phyloP scores from a whole-genome alignment of 164 flowering plant species.

The Tetracentron sinense region DNA sequence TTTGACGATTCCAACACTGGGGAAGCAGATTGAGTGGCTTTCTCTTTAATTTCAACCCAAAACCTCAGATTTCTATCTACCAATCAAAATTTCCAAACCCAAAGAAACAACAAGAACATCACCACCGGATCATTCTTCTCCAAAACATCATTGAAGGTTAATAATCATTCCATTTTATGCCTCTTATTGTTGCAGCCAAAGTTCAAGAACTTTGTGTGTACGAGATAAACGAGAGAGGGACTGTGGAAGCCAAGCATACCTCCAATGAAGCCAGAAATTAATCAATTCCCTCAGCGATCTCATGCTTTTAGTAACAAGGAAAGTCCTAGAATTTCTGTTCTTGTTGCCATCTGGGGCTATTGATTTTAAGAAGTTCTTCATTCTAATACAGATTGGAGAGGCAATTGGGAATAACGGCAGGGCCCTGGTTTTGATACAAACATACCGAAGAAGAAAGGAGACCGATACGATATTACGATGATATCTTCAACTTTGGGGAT shows the following conservation, averaged over 20 bases:
- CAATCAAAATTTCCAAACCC: conserved; percentile 11
- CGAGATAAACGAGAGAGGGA: conserved; percentile 72
- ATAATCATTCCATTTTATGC: neutral
- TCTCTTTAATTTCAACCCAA: conserved; percentile 6
- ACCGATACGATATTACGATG: conserved; percentile 69
- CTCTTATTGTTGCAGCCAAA: too few relatives aligned
- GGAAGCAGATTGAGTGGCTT: too few relatives aligned
- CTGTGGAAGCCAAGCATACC: conserved; percentile 64
- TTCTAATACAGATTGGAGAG: conserved; percentile 35
- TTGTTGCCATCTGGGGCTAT: too few relatives aligned
- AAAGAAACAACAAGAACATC: conserved; percentile 14
- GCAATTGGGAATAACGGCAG: conserved; percentile 57
- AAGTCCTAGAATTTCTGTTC: neutral
- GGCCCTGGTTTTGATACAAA: conserved; percentile 57
- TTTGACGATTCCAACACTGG: too few relatives aligned
- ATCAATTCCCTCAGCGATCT: conserved; percentile 61
- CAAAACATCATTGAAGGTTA: neutral
- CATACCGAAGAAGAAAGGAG: conserved; percentile 58
- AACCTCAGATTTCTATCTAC: conserved; percentile 15
- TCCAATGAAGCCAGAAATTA: conserved; percentile 45
- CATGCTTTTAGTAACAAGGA: conserved; percentile 60
- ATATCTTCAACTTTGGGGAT: conserved; percentile 73
- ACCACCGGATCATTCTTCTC: conserved; percentile 27
- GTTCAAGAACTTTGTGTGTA: conserved; percentile 61
- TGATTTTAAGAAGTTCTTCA: too few relatives aligned